Conservation (phyloP, 208 protist species). For the Spongospora subterranea region DNA sequence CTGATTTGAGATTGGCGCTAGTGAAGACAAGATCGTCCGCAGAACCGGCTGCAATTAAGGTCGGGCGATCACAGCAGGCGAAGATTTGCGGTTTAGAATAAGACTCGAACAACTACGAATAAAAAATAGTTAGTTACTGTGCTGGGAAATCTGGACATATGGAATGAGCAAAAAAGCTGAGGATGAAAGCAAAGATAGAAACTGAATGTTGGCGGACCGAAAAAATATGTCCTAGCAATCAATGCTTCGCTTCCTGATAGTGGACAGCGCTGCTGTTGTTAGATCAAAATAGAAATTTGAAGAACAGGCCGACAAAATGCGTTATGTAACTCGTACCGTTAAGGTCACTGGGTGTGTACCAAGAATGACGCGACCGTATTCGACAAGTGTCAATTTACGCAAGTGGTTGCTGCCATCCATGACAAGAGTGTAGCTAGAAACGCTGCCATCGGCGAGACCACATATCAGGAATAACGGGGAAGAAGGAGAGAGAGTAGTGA, state of each 20-base stretch:
- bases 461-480: slow-evolving; percentile 12
- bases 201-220: too few relatives aligned
- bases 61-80: not conserved
- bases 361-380: slow-evolving; percentile 29
- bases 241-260: too few relatives aligned
- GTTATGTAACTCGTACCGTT: too few relatives aligned
- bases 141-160: too few relatives aligned
- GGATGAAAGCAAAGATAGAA: too few relatives aligned
- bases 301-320: too few relatives aligned
- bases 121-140: too few relatives aligned
- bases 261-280: too few relatives aligned
- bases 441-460: not conserved
- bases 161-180: too few relatives aligned
- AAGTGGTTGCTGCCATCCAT: not conserved
- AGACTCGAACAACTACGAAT: not conserved
- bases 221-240: too few relatives aligned
- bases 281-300: too few relatives aligned
- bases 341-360: slow-evolving; percentile 20
- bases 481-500: not conserved
- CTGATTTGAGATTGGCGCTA: not conserved
- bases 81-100: not conserved
- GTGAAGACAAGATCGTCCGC: not conserved
- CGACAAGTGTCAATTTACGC: not conserved
- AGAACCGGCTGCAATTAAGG: not conserved
- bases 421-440: not conserved